These are phyloP conservation scores for Rhizophora apiculata DNA, from an alignment of 345 rosid genomes.

Conservation along the genomic window DNA sequence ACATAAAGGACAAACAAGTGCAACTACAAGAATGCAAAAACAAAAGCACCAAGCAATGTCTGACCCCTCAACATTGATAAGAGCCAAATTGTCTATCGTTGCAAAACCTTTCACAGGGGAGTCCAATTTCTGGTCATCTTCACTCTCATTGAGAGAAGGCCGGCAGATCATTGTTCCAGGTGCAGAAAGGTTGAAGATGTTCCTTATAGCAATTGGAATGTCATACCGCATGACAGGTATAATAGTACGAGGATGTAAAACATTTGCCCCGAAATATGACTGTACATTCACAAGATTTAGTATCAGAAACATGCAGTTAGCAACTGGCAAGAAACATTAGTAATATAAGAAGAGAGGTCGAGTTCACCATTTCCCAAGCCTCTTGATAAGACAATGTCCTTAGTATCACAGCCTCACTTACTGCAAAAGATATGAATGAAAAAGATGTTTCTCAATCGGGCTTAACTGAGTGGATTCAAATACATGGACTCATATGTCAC, in stretches of 20 bases:
- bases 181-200: conserved; percentile 81
- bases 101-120: conserved; percentile 94
- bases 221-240: conserved; percentile 90
- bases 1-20: conserved; percentile 2
- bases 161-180: conserved; percentile 88
- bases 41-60: conserved; percentile 15
- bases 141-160: conserved; percentile 43
- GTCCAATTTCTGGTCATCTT: conserved; percentile 41
- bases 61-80: conserved; percentile 97
- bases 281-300: conserved; percentile 42
- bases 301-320: conserved; percentile 19
- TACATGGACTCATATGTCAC: too few relatives aligned
- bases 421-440: conserved; percentile 43
- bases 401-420: conserved; percentile 93
- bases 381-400: conserved; percentile 89
- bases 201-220: conserved; percentile 92
- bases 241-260: conserved; percentile 97
- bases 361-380: conserved; percentile 98
- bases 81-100: conserved; percentile 91
- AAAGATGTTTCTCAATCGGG: not conserved
- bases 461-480: too few relatives aligned
- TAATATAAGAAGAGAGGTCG: conserved; percentile 19
- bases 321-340: conserved; percentile 13
- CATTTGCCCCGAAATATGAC: conserved; percentile 99
- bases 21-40: not conserved